These are phyloP conservation scores for Nephelium lappaceum DNA, from an alignment of 345 rosid species.

Conservation along the genomic window DNA sequence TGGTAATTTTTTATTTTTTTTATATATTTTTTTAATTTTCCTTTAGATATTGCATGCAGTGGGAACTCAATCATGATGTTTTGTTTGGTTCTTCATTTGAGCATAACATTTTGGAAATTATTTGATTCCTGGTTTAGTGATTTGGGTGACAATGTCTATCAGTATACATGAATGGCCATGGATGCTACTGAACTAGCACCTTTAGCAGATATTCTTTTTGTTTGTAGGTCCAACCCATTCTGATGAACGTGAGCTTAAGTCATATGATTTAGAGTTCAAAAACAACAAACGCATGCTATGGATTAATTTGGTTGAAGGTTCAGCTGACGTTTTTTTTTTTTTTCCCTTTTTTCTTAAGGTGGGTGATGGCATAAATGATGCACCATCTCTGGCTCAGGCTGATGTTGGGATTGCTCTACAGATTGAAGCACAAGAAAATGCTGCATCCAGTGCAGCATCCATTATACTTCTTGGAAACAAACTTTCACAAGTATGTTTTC, in stretches of 20 bases:
- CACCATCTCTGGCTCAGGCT: slow-evolving; percentile 92
- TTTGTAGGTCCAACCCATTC: background rate
- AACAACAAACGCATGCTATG: background rate
- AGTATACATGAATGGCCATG: background rate
- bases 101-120: background rate
- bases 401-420: slow-evolving; percentile 91
- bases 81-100: background rate
- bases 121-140: slow-evolving; percentile 4
- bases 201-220: background rate
- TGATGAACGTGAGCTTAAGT: background rate
- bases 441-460: slow-evolving; percentile 89
- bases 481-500: slow-evolving; percentile 69
- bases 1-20: too few relatives aligned
- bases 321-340: slow-evolving; percentile 16
- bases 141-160: background rate
- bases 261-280: slow-evolving; percentile 8
- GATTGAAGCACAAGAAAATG: slow-evolving; percentile 87
- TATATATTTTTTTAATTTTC: slow-evolving; percentile 4
- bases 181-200: background rate
- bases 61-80: background rate
- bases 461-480: slow-evolving; percentile 87
- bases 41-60: background rate
- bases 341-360: slow-evolving; percentile 50
- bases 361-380: slow-evolving; percentile 97
- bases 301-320: slow-evolving; percentile 7